These are phyloP conservation scores for Planoprotostelium fungivorum DNA, from an alignment of 78 protist genomes.

Conservation along the genomic window DNA sequence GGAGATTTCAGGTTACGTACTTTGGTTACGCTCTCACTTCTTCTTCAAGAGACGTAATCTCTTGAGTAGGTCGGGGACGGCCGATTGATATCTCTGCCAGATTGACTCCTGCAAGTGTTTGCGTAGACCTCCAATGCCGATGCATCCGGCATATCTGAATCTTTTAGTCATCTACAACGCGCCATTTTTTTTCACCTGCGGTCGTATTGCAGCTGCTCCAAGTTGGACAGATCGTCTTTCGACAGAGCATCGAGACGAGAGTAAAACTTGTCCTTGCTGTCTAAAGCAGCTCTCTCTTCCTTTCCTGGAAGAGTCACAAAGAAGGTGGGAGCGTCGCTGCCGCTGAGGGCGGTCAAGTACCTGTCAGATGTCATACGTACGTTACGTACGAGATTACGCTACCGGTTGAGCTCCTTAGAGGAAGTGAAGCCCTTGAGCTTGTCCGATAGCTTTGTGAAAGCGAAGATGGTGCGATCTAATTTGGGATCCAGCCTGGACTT, in stretches of 20 bases:
- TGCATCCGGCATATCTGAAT: conserved; percentile 23
- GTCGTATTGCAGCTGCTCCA: conserved; percentile 64
- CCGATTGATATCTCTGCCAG: conserved; percentile 47
- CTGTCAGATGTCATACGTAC: not conserved
- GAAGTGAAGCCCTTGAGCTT: conserved; percentile 14
- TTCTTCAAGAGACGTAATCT: conserved; percentile 42
- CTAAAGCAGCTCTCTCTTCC: conserved; percentile 10
- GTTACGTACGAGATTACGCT: conserved; percentile 7
- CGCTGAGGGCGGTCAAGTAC: conserved; percentile 7
- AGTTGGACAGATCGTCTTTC: conserved; percentile 10
- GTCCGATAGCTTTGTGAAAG: conserved; percentile 25
- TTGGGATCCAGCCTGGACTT: conserved; percentile 49
- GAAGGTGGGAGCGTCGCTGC: conserved; percentile 27
- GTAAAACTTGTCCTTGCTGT: not conserved
- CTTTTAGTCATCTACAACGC: not conserved
- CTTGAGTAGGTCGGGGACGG: conserved; percentile 54
- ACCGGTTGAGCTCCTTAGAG: conserved; percentile 27
- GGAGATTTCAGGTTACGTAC: no score
- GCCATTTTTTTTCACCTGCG: not conserved
- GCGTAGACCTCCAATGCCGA: conserved; percentile 36
- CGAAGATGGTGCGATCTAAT: conserved; percentile 52
- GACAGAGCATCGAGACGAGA: conserved; percentile 1
- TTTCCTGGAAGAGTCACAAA: conserved; percentile 40
- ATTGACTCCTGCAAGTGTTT: conserved; percentile 30
- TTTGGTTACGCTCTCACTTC: no score